phyloP scores from a whole-genome alignment of 179 eudicot species.

The Drosera spatulata region DNA sequence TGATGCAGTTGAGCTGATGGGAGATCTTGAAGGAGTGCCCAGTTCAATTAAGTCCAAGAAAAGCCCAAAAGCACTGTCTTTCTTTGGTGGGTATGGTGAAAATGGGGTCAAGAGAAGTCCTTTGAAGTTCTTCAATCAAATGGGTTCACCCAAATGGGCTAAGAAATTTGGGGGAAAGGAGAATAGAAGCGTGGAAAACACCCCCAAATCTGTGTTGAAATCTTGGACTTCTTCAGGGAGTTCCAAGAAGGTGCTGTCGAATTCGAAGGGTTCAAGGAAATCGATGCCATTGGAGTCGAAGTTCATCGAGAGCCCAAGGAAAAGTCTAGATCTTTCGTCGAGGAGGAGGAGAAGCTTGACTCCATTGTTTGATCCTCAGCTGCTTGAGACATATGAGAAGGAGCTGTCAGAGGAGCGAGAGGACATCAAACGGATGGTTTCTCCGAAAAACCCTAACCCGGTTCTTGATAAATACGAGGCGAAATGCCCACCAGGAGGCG shows the following conservation, averaged over 20 bases:
- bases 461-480: constrained; percentile 17
- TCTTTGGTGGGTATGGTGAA: neutral
- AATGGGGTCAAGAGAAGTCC: neutral
- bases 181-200: constrained; percentile 21
- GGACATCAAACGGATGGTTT: constrained; percentile 35
- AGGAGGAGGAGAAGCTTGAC: constrained; percentile 21
- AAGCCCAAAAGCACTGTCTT: constrained; percentile 31
- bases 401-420: constrained; percentile 28
- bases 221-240: constrained; percentile 19
- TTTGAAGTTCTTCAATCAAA: neutral
- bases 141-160: neutral
- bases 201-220: constrained; percentile 11
- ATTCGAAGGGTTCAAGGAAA: constrained; percentile 22
- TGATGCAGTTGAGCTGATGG: constrained; percentile 82
- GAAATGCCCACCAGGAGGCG: constrained; percentile 61
- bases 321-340: constrained; percentile 19
- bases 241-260: constrained; percentile 25
- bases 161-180: constrained; percentile 4
- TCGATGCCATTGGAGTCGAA: constrained; percentile 17
- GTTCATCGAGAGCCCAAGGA: constrained; percentile 17
- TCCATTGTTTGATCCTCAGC: constrained; percentile 29
- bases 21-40: constrained; percentile 49
- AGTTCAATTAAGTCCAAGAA: constrained; percentile 16
- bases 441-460: neutral
- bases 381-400: constrained; percentile 18